Conservation (phyloP, 2,329 filamentous ascomycete genomes). For the Fusarium luffae region DNA sequence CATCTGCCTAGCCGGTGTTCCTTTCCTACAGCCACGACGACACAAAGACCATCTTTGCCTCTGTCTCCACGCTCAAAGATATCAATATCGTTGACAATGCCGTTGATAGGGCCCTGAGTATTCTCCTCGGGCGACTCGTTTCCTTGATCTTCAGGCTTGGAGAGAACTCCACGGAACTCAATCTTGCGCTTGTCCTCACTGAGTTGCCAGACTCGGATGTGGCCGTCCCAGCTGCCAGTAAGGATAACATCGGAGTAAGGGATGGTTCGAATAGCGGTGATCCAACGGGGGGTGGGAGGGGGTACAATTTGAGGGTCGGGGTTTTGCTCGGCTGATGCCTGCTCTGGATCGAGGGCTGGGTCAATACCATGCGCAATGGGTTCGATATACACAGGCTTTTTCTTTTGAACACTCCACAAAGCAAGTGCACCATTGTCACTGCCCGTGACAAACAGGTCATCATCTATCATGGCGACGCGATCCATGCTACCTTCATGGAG, state of each 20-base stretch:
- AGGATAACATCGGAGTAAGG: constrained; percentile 92
- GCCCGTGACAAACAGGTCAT: constrained; percentile 89
- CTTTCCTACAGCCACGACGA: constrained; percentile 87
- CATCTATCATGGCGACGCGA: constrained; percentile 88
- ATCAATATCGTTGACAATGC: constrained; percentile 88
- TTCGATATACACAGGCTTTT: constrained; percentile 88
- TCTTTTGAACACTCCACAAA: constrained; percentile 91
- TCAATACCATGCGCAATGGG: constrained; percentile 88
- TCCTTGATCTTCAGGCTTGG: constrained; percentile 47
- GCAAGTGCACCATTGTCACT: constrained; percentile 89
- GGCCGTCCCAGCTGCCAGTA: constrained; percentile 92
- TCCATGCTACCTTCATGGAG: constrained; percentile 88
- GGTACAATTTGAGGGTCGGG: constrained; percentile 70
- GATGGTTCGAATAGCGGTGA: constrained; percentile 87
- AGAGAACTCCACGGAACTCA: constrained; percentile 76
- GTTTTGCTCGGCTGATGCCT: constrained; percentile 78
- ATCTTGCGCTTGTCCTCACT: constrained; percentile 84
- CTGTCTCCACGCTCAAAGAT: constrained; percentile 86
- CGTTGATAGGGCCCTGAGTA: constrained; percentile 63
- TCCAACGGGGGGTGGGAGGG: constrained; percentile 80
- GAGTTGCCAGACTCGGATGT: constrained; percentile 85
- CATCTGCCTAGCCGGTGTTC: constrained; percentile 88
- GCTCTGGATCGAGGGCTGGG: constrained; percentile 71
- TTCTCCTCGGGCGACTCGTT: constrained; percentile 46
- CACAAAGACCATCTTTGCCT: constrained; percentile 79